Percentiles rank a stretch among this genome's conserved stretches.
Evolutionary conservation across 768 basidiomycete genomes (phyloP).

Genomic region (Trametes punicea): DNA sequence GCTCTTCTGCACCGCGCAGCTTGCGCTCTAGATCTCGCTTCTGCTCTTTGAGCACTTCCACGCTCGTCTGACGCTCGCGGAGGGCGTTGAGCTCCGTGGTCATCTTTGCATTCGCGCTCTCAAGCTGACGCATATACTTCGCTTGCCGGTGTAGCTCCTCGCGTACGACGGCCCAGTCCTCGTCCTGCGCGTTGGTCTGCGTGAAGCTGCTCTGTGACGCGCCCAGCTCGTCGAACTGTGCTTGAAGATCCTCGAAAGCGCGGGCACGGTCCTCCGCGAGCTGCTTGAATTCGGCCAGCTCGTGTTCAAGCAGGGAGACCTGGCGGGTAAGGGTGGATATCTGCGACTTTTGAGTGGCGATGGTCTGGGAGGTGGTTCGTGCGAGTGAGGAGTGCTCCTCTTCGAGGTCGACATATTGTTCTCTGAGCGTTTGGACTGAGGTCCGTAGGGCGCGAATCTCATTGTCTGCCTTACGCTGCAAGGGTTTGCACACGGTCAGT

Average conservation of each 20-base stretch:
- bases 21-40: constrained; percentile 61
- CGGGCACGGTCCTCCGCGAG: constrained; percentile 41
- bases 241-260: constrained; percentile 44
- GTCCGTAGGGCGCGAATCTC: constrained; percentile 53
- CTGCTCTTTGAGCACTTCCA: constrained; percentile 74
- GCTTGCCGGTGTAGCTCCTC: constrained; percentile 70
- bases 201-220: constrained; percentile 32
- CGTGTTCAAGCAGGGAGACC: constrained; percentile 43
- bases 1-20: constrained; percentile 45
- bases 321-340: constrained; percentile 47
- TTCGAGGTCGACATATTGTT: constrained; percentile 59
- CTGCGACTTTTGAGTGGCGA: constrained; percentile 49
- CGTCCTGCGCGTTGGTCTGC: constrained; percentile 39
- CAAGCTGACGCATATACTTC: constrained; percentile 54
- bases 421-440: constrained; percentile 46
- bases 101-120: constrained; percentile 55
- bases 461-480: constrained; percentile 46
- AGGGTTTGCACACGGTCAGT: background rate
- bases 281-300: constrained; percentile 41
- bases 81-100: constrained; percentile 50
- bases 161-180: constrained; percentile 59
- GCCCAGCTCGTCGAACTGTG: constrained; percentile 45
- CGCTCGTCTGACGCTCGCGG: constrained; percentile 52
- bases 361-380: constrained; percentile 46
- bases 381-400: constrained; percentile 50